These are phyloP conservation scores for Barnettozyma vustinii DNA, from an alignment of 805 yeast species.

Conservation along the genomic window DNA sequence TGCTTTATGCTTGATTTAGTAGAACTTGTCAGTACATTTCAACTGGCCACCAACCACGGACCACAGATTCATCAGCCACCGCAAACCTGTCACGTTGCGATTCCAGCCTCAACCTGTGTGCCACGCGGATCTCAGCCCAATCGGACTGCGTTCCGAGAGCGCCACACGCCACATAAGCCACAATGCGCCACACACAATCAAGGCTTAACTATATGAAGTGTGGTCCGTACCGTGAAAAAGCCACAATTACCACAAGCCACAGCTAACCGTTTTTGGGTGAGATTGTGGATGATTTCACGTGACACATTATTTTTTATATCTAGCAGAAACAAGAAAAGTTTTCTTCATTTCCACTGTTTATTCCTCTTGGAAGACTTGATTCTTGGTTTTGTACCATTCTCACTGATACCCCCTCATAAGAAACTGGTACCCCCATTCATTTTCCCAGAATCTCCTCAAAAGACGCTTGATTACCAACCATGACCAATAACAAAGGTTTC, in stretches of 20 bases:
- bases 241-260: conserved; percentile 12
- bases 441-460: background rate
- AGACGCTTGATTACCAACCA: background rate
- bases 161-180: conserved; percentile 5
- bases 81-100: background rate
- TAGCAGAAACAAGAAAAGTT: background rate
- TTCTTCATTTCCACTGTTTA: background rate
- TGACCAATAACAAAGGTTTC: conserved; percentile 2
- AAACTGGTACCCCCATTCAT: background rate
- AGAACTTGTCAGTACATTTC: no score
- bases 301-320: background rate
- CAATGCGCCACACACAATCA: background rate
- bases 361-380: background rate
- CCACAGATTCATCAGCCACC: background rate
- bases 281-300: conserved; percentile 16
- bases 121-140: background rate
- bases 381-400: background rate
- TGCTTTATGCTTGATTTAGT: no score
- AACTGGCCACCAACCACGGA: background rate
- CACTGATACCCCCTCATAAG: background rate
- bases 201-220: background rate
- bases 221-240: background rate
- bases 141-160: background rate
- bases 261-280: background rate
- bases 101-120: background rate